Evolutionary conservation across 2,329 filamentous ascomycete genomes (phyloP).

Genomic region (Septoria linicola): DNA sequence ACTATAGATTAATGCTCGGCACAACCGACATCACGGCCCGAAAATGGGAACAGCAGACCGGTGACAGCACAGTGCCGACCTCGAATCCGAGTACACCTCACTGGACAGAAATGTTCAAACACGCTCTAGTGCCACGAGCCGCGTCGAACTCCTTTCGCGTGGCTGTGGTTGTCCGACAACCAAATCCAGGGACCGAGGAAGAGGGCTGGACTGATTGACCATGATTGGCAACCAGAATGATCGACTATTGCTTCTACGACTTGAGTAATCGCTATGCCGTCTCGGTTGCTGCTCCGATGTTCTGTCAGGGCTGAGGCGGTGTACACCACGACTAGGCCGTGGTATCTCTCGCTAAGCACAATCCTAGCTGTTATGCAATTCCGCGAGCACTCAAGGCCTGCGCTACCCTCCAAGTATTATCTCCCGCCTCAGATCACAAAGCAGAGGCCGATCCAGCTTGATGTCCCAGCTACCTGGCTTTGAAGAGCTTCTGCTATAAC

Average conservation of each 20-base stretch:
- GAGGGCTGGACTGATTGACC: not conserved
- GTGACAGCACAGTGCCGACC: not conserved
- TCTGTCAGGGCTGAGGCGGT: too few species aligned
- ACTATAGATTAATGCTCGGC: not conserved
- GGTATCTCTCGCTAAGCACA: too few species aligned
- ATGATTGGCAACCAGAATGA: not conserved
- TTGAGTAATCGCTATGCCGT: conserved; percentile 4
- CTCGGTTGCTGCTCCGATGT: not conserved
- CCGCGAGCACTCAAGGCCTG: too few species aligned
- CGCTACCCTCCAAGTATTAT: too few species aligned
- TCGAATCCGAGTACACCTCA: conserved; percentile 1
- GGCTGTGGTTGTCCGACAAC: conserved; percentile 8
- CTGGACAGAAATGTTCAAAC: not conserved
- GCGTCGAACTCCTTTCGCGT: not conserved
- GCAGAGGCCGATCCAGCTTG: not conserved
- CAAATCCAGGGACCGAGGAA: conserved; percentile 13
- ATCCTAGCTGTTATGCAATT: too few species aligned
- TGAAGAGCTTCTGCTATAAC: not conserved
- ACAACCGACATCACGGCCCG: conserved; percentile 11
- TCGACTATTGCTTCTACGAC: not conserved
- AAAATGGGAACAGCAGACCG: not conserved
- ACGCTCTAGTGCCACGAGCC: conserved; percentile 7
- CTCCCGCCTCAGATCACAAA: too few species aligned
- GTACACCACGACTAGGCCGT: too few species aligned
- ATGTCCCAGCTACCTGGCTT: not conserved